Evolutionary conservation across 2,329 filamentous ascomycete genomes (phyloP), one percentile per base, ranked within the genome.

Genomic region (Colletotrichum destructivum): DNA sequence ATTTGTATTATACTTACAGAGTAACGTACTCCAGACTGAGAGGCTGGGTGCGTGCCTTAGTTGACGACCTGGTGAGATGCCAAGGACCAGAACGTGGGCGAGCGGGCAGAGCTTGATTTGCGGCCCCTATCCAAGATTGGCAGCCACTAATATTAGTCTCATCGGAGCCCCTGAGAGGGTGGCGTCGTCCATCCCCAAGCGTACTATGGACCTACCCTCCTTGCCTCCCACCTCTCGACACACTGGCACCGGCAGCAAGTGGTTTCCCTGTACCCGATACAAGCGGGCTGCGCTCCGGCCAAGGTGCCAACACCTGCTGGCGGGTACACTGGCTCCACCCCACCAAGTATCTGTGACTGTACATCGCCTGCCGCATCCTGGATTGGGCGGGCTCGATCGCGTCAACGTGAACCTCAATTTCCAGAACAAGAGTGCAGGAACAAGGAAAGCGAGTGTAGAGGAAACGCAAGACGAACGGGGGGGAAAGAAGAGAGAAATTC

Each of bases 131-230:
- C 47, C 66, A 69, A 66, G 66, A 70, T 66, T 71, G 63, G 59
- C 61, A 71, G 71, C 35, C 71, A 66, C 71, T 71, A 63, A 73
- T 66, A 66, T 73, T 66, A 60, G 71, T 69, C 71, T 67, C 71
- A 73, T 73, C 62, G 44, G 35, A 71, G 62, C 71, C 71, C 71
- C 71, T 74, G 73, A 73, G 66, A 73, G 42, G 59, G 63, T 70
- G 62, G 68, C 63, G 64, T 62, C 64, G 38, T 35, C 54, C 38
- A 4, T 9, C 51, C 18, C 51, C 26, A 35, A 54, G 51, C 26
- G 23, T 31, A n/a, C 46, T 11, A 23, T 51, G 11, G 31, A 35
- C 31, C 31, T 35, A 35, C 31, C 31, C 31, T 31, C 26, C 26
- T 31, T 31, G 26, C 26, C 5, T 35, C 31, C 31, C 47, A 12